Evolutionary conservation across 257 asterid genomes (phyloP).

Genomic region (Salvia hispanica): DNA sequence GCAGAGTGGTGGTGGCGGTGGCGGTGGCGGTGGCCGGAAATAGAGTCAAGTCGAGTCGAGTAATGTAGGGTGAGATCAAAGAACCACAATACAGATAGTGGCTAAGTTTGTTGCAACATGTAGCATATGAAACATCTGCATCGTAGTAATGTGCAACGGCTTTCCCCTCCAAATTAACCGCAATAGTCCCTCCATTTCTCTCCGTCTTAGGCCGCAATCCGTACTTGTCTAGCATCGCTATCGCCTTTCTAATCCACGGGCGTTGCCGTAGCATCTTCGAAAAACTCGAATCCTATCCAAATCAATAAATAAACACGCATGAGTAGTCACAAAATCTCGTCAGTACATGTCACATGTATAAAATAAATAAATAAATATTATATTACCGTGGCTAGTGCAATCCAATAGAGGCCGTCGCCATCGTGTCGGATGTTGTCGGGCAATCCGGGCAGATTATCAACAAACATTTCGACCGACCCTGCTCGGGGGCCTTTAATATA

Average conservation of each 20-base stretch:
- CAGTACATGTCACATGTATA: too few relatives aligned
- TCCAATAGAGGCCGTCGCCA: constrained; percentile 83
- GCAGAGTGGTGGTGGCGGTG: not conserved
- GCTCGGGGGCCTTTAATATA: constrained; percentile 58
- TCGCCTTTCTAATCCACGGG: constrained; percentile 55
- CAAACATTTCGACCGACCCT: constrained; percentile 57
- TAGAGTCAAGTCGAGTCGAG: constrained; percentile 59
- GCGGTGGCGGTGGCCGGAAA: constrained; percentile 54
- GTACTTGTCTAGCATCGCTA: constrained; percentile 47
- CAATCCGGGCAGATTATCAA: constrained; percentile 76
- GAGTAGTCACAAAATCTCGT: too few relatives aligned
- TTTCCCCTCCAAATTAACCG: constrained; percentile 75
- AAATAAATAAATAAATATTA: too few relatives aligned
- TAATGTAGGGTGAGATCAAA: constrained; percentile 39
- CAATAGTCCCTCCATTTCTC: constrained; percentile 61
- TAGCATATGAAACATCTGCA: not conserved
- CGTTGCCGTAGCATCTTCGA: constrained; percentile 42
- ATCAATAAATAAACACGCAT: too few relatives aligned
- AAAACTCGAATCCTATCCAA: constrained; percentile 41
- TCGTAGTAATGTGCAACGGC: constrained; percentile 64
- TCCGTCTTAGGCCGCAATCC: constrained; percentile 29
- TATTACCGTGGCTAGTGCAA: constrained; percentile 54
- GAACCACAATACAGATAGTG: constrained; percentile 67
- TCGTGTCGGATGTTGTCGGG: constrained; percentile 88
- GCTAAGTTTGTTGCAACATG: constrained; percentile 62